These are phyloP conservation scores for Colletotrichum paranaense DNA, from an alignment of 2,329 filamentous ascomycete genomes.

Conservation along the genomic window DNA sequence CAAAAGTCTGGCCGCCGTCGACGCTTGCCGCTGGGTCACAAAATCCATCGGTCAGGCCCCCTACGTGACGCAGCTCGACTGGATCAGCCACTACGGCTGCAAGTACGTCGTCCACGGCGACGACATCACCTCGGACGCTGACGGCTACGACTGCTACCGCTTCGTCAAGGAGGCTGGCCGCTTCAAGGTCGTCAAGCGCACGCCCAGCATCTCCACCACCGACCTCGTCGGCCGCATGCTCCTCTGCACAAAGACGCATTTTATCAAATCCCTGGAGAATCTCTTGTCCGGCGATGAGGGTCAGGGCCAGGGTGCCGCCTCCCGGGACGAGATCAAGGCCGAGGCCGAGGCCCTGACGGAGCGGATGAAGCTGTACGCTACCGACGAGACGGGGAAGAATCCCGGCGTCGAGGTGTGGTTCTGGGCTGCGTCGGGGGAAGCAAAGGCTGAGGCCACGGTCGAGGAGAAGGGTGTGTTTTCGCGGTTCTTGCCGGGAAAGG, in stretches of 20 bases:
- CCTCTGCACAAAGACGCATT: conserved; percentile 93
- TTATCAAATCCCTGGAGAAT: conserved; percentile 83
- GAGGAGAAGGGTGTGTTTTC: conserved; percentile 75
- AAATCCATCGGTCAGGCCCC: conserved; percentile 85
- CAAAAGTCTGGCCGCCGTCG: conserved; percentile 82
- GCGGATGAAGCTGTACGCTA: conserved; percentile 87
- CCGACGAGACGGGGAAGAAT: conserved; percentile 81
- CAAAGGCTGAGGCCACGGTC: conserved; percentile 54
- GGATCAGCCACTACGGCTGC: conserved; percentile 96
- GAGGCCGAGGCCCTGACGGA: conserved; percentile 77
- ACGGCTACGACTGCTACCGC: conserved; percentile 95
- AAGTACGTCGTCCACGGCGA: conserved; percentile 96
- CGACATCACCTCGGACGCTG: conserved; percentile 94
- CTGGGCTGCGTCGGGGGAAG: conserved; percentile 72
- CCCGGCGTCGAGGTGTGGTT: conserved; percentile 89
- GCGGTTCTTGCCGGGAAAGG: conserved; percentile 76
- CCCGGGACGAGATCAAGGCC: conserved; percentile 70
- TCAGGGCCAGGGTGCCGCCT: conserved; percentile 61
- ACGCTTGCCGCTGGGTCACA: conserved; percentile 96
- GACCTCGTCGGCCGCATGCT: conserved; percentile 99
- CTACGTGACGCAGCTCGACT: conserved; percentile 93
- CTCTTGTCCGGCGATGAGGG: conserved; percentile 79
- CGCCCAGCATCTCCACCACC: conserved; percentile 95
- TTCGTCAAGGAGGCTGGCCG: conserved; percentile 94
- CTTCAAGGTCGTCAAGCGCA: conserved; percentile 97